Percentiles rank a stretch among this genome's conserved stretches.
Evolutionary conservation across 768 basidiomycete species (phyloP).

Genomic region (Tephrocybe sp.): DNA sequence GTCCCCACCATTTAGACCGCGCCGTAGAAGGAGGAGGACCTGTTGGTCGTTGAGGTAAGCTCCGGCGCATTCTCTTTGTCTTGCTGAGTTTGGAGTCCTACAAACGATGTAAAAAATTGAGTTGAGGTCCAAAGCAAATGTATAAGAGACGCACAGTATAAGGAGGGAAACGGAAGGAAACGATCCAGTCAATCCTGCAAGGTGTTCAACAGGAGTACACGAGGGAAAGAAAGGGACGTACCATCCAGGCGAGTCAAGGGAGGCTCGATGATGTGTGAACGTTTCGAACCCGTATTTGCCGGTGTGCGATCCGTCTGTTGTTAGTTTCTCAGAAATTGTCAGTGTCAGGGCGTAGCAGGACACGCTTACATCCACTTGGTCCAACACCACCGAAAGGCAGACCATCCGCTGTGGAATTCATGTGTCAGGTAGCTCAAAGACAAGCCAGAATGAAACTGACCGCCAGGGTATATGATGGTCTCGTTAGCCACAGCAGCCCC

Average conservation of each 20-base stretch:
- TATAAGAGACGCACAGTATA: slow-evolving; percentile 39
- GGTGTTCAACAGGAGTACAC: slow-evolving; percentile 17
- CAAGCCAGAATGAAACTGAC: slow-evolving; percentile 33
- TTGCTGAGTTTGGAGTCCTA: slow-evolving; percentile 34
- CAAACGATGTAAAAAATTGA: not conserved
- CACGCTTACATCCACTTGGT: slow-evolving; percentile 54
- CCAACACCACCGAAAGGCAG: slow-evolving; percentile 30
- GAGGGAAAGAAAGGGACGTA: slow-evolving; percentile 24
- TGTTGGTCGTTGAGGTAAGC: slow-evolving; percentile 44
- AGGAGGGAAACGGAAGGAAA: slow-evolving; percentile 62
- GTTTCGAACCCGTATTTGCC: slow-evolving; percentile 76
- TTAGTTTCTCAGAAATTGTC: not conserved
- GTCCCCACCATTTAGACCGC: slow-evolving; percentile 34
- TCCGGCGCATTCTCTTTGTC: slow-evolving; percentile 24
- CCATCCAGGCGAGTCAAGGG: slow-evolving; percentile 61
- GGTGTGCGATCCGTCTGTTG: slow-evolving; percentile 62
- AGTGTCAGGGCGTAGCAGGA: slow-evolving; percentile 3
- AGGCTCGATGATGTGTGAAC: slow-evolving; percentile 74
- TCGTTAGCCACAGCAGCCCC: slow-evolving; percentile 76
- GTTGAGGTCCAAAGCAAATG: not conserved
- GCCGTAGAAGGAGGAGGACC: slow-evolving; percentile 34
- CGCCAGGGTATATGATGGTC: slow-evolving; percentile 54
- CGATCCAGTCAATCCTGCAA: slow-evolving; percentile 47
- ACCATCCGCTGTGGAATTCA: slow-evolving; percentile 20
- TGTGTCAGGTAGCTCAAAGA: not conserved